Conservation (phyloP, 1,284 basidiomycete genomes). For the Pseudozyma sp. region DNA sequence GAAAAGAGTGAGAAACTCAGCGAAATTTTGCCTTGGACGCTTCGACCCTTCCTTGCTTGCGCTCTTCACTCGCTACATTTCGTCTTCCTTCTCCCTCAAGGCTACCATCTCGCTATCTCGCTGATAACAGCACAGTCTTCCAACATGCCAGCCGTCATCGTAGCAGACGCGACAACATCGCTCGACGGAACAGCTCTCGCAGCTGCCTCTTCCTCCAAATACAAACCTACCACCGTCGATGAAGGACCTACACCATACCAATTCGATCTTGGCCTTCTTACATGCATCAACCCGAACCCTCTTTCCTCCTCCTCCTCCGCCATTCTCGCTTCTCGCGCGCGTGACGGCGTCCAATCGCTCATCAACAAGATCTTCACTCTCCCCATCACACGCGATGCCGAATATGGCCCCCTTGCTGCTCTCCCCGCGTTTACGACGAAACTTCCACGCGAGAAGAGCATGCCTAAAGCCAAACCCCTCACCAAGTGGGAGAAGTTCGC, state of each 20-base stretch:
- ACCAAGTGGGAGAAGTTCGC: conserved; percentile 99
- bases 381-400: conserved; percentile 77
- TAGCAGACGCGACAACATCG: conserved; percentile 27
- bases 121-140: conserved; percentile 11
- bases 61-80: neutral
- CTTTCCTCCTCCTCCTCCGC: conserved; percentile 83
- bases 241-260: conserved; percentile 83
- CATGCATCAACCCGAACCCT: conserved; percentile 87
- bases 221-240: conserved; percentile 51
- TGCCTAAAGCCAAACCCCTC: conserved; percentile 89
- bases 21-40: no score
- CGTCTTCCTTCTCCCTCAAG: neutral
- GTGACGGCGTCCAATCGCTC: conserved; percentile 87
- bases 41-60: no score
- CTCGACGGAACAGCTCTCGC: conserved; percentile 43
- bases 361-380: conserved; percentile 84
- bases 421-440: conserved; percentile 78
- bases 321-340: conserved; percentile 82
- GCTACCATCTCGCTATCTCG: neutral
- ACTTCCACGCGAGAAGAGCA: conserved; percentile 88
- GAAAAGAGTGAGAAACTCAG: neutral
- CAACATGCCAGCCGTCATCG: conserved; percentile 36
- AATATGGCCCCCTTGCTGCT: conserved; percentile 85
- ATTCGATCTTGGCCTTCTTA: conserved; percentile 84
- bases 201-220: conserved; percentile 43